Percentiles rank a stretch among this genome's conserved stretches.
phyloP scores from a whole-genome alignment of 257 asterid species.

The Solanum paucissectum region DNA sequence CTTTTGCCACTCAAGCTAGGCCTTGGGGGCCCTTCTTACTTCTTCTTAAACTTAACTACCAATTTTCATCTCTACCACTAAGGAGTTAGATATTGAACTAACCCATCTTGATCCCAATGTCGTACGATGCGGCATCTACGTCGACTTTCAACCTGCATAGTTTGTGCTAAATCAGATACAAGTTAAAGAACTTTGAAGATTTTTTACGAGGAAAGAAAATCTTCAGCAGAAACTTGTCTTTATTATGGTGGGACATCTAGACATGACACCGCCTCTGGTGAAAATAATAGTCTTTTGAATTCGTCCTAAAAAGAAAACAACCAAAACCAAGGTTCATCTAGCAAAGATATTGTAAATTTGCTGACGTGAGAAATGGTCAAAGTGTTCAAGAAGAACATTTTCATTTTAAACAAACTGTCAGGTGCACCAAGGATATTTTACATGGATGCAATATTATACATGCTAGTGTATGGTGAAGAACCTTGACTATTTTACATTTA shows the following conservation, averaged over 20 bases:
- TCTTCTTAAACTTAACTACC: background rate
- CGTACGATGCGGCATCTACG: slow-evolving; percentile 74
- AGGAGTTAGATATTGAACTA: slow-evolving; percentile 6
- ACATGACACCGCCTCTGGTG: background rate
- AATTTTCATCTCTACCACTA: background rate
- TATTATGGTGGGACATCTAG: background rate
- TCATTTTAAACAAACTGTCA: background rate
- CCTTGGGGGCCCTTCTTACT: background rate
- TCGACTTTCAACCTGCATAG: slow-evolving; percentile 82
- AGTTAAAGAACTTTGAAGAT: background rate
- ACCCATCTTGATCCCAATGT: slow-evolving; percentile 98
- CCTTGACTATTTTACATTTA: background rate
- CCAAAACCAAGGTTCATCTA: background rate
- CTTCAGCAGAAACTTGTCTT: background rate
- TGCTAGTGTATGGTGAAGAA: background rate
- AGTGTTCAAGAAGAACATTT: background rate
- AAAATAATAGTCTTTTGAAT: background rate
- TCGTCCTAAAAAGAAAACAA: background rate
- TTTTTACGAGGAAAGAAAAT: background rate
- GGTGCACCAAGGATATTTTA: background rate
- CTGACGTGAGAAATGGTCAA: background rate
- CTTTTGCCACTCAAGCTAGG: too few relatives aligned
- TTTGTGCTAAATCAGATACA: slow-evolving; percentile 6
- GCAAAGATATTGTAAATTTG: background rate
- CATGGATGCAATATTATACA: background rate